Percentiles rank a stretch among this genome's conserved stretches.
phyloP scores from a whole-genome alignment of 2,329 filamentous ascomycete genomes.

The Xylaria sp. region DNA sequence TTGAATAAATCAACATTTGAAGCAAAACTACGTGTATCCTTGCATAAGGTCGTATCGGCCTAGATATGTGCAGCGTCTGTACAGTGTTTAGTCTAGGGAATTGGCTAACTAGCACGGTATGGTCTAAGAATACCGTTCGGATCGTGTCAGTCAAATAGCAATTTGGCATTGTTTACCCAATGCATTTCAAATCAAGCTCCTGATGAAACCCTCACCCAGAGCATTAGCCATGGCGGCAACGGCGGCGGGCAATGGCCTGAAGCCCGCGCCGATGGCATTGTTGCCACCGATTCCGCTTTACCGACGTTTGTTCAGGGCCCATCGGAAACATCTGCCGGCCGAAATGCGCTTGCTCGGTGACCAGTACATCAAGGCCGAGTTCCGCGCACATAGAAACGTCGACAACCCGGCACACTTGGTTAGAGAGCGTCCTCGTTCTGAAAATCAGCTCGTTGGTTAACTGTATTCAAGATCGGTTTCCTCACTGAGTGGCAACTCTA shows the following conservation, averaged over 20 bases:
- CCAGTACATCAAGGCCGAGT: constrained; percentile 91
- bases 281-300: constrained; percentile 89
- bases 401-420: constrained; percentile 94
- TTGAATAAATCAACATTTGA: no score
- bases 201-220: constrained; percentile 32
- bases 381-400: constrained; percentile 77
- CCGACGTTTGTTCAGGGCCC: constrained; percentile 80
- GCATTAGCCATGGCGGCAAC: constrained; percentile 32
- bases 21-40: no score
- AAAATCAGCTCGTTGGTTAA: not conserved
- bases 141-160: no score
- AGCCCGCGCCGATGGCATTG: constrained; percentile 59
- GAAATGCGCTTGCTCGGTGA: constrained; percentile 86
- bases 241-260: constrained; percentile 31
- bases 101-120: no score
- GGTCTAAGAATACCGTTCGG: not conserved
- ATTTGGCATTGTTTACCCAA: not conserved
- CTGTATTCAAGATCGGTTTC: constrained; percentile 77
- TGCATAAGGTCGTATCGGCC: no score
- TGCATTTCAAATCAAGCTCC: constrained; percentile 33
- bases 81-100: no score
- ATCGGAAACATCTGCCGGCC: constrained; percentile 74
- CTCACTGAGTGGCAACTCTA: constrained; percentile 96
- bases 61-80: no score
- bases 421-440: constrained; percentile 35